phyloP scores from a whole-genome alignment of 805 yeast species.

The Yamadazyma phyllophila region DNA sequence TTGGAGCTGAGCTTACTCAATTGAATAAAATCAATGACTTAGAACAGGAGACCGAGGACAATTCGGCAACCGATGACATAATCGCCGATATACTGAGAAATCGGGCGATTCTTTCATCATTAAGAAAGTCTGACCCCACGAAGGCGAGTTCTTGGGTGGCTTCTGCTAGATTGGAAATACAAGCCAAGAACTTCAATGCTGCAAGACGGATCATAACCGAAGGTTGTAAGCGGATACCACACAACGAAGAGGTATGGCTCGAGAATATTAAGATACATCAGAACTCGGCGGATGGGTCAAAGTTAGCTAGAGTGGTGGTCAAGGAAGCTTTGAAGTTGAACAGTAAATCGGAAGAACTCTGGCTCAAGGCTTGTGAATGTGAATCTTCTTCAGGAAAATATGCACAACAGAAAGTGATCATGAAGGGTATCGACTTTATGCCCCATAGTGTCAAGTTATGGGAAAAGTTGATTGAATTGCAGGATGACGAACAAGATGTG shows the following conservation, averaged over 20 bases:
- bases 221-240: slow-evolving; percentile 71
- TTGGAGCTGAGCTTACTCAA: slow-evolving; percentile 42
- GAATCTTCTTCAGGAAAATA: slow-evolving; percentile 50
- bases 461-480: slow-evolving; percentile 62
- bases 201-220: slow-evolving; percentile 67
- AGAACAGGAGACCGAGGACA: slow-evolving; percentile 10
- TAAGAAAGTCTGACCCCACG: slow-evolving; percentile 68
- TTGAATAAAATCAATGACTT: slow-evolving; percentile 32
- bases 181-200: slow-evolving; percentile 48
- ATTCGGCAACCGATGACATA: slow-evolving; percentile 20
- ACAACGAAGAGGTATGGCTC: slow-evolving; percentile 75
- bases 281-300: slow-evolving; percentile 36
- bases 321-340: slow-evolving; percentile 63
- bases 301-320: slow-evolving; percentile 54
- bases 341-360: slow-evolving; percentile 56
- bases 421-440: slow-evolving; percentile 66
- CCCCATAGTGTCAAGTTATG: slow-evolving; percentile 65
- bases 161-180: slow-evolving; percentile 74
- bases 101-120: slow-evolving; percentile 59
- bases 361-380: slow-evolving; percentile 69
- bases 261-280: slow-evolving; percentile 68
- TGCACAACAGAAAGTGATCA: slow-evolving; percentile 56
- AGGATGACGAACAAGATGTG: slow-evolving; percentile 49
- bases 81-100: slow-evolving; percentile 60
- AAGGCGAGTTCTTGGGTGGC: slow-evolving; percentile 85